Evolutionary conservation across 2,329 filamentous ascomycete species (phyloP).

Genomic region (Myriosclerotinia duriaeana): DNA sequence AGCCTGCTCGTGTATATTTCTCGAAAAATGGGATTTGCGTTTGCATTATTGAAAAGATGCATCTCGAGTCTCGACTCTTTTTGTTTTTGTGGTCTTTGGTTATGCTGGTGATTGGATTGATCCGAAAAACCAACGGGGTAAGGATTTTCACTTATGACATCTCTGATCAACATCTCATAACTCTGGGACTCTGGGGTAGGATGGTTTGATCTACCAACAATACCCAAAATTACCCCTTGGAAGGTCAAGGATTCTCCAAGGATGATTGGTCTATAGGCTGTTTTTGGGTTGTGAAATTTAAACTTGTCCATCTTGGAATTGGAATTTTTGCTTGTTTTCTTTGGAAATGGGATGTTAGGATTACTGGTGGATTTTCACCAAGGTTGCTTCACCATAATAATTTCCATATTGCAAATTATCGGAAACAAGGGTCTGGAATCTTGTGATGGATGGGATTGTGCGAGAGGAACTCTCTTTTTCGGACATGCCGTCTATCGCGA

Average conservation of each 20-base stretch:
- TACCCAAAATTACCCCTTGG: not conserved
- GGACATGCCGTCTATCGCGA: too few species aligned
- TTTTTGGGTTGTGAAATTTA: not conserved
- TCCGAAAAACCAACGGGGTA: not conserved
- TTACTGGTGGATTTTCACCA: not conserved
- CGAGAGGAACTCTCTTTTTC: not conserved
- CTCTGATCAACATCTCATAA: slow-evolving; percentile 8
- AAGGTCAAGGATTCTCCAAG: not conserved
- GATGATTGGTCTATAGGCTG: not conserved
- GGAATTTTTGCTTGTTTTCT: not conserved
- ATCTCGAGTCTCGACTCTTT: not conserved
- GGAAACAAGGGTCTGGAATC: not conserved
- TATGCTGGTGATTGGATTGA: not conserved
- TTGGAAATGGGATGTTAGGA: not conserved
- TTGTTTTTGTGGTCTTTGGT: not conserved
- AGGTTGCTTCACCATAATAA: not conserved
- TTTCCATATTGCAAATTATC: not conserved
- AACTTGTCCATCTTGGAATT: not conserved
- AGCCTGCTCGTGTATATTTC: not conserved
- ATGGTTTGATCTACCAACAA: not conserved
- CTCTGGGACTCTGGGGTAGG: slow-evolving; percentile 4
- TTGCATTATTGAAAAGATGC: not conserved
- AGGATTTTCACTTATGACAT: slow-evolving; percentile 1
- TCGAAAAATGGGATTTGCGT: not conserved
- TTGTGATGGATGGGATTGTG: too few species aligned